Evolutionary conservation across 1,284 basidiomycete genomes (phyloP).

Genomic region (Phylloboletellus chloephorus): DNA sequence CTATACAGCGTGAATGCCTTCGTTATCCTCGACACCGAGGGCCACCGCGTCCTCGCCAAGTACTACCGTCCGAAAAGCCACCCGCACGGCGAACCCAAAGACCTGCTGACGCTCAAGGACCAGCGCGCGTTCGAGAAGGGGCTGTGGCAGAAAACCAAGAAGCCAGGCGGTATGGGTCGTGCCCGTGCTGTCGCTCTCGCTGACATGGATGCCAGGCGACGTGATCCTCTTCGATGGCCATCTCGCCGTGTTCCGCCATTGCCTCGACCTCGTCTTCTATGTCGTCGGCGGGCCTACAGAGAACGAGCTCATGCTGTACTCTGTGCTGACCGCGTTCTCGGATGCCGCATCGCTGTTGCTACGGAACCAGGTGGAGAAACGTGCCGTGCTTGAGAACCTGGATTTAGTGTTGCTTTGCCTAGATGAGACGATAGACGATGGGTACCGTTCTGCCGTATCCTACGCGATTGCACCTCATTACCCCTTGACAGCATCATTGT

Average conservation of each 20-base stretch:
- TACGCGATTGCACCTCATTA: slow-evolving; percentile 9
- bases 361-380: slow-evolving; percentile 92
- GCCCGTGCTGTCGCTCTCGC: slow-evolving; percentile 2
- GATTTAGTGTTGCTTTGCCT: slow-evolving; percentile 90
- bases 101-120: slow-evolving; percentile 77
- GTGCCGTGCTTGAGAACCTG: slow-evolving; percentile 90
- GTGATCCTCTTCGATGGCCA: slow-evolving; percentile 92
- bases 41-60: slow-evolving; percentile 91
- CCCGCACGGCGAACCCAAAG: slow-evolving; percentile 57
- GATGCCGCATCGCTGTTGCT: slow-evolving; percentile 86
- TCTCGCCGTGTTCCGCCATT: slow-evolving; percentile 90
- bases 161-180: slow-evolving; percentile 68
- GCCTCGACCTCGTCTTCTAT: slow-evolving; percentile 94
- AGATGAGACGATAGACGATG: slow-evolving; percentile 97
- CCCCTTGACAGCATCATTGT: slow-evolving; percentile 76
- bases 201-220: slow-evolving; percentile 57
- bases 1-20: slow-evolving; percentile 85
- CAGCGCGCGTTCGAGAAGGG: slow-evolving; percentile 95
- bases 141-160: slow-evolving; percentile 92
- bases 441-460: slow-evolving; percentile 52
- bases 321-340: slow-evolving; percentile 77
- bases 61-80: slow-evolving; percentile 83
- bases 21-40: slow-evolving; percentile 90
- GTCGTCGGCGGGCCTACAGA: slow-evolving; percentile 85
- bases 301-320: slow-evolving; percentile 95